These are phyloP conservation scores for Funneliformis caledonium DNA, from an alignment of 371 early-diverging fungal species.

Conservation along the genomic window DNA sequence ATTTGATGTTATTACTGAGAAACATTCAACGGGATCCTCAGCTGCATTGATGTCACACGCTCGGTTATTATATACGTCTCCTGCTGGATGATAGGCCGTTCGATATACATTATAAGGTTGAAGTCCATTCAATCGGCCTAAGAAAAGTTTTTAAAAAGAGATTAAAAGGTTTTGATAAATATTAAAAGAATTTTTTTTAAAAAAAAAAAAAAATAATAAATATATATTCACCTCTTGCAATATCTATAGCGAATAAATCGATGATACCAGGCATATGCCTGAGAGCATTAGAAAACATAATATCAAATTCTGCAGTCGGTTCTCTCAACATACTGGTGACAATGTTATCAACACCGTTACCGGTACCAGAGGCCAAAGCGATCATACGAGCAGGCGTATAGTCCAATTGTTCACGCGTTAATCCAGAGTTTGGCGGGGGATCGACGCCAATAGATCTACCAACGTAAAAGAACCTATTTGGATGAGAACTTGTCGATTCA, in stretches of 20 bases:
- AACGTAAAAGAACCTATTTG: slow-evolving; percentile 19
- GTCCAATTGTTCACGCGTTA: not conserved
- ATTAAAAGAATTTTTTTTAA: too few relatives aligned
- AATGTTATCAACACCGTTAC: slow-evolving; percentile 28
- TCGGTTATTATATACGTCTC: not conserved
- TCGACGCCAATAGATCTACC: slow-evolving; percentile 3
- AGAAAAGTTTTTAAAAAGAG: not conserved
- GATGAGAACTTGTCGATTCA: not conserved
- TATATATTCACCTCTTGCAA: slow-evolving; percentile 15
- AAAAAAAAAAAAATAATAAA: not conserved
- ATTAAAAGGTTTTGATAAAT: not conserved
- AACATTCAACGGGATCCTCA: slow-evolving; percentile 23
- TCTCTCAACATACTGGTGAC: slow-evolving; percentile 14
- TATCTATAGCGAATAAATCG: slow-evolving; percentile 11
- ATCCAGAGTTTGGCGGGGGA: too few relatives aligned
- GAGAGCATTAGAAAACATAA: slow-evolving; percentile 5
- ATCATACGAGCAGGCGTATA: slow-evolving; percentile 24
- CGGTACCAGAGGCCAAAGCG: not conserved
- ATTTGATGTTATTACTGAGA: not conserved
- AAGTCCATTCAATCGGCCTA: slow-evolving; percentile 19
- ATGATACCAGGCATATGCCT: slow-evolving; percentile 13
- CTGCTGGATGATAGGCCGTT: not conserved
- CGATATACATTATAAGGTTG: slow-evolving; percentile 7
- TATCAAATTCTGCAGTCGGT: slow-evolving; percentile 12
- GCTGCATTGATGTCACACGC: not conserved